Percentiles rank a stretch among this genome's conserved stretches.
phyloP scores from a whole-genome alignment of 2,329 filamentous ascomycete species.

The Colletotrichum truncatum region DNA sequence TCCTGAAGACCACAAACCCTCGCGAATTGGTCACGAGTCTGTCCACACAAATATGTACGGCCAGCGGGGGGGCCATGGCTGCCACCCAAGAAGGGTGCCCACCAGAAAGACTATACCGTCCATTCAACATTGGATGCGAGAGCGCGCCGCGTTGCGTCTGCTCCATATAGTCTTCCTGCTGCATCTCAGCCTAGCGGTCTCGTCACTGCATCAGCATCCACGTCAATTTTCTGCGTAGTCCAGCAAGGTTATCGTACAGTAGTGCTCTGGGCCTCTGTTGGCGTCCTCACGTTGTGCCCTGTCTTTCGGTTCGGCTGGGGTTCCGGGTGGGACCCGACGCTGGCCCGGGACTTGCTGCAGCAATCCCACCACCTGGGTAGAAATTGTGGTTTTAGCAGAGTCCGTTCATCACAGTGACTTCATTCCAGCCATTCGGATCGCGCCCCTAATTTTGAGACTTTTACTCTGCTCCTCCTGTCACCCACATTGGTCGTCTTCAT shows the following conservation, averaged over 20 bases:
- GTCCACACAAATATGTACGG: background rate
- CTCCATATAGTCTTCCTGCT: no score
- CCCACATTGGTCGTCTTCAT: constrained; percentile 5
- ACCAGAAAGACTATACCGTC: background rate
- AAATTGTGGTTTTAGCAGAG: constrained; percentile 11
- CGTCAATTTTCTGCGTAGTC: no score
- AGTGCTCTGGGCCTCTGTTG: background rate
- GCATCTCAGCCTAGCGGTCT: constrained; percentile 5
- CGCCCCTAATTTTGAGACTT: background rate
- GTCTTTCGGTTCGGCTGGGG: constrained; percentile 25
- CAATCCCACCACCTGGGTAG: background rate
- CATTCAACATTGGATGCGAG: background rate
- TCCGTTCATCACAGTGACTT: constrained; percentile 9
- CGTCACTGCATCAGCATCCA: no score
- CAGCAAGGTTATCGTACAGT: no score
- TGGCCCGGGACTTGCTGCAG: constrained; percentile 10
- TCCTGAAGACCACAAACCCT: background rate
- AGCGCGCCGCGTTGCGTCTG: background rate
- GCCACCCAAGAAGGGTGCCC: background rate
- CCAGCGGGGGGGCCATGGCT: background rate
- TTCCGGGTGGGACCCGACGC: constrained; percentile 13
- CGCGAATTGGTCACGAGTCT: background rate
- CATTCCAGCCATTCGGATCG: constrained; percentile 27
- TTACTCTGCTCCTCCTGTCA: background rate
- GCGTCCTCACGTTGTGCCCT: no score